Percentiles rank a stretch among this genome's conserved stretches.
Conservation (phyloP, 805 yeast species). For the Nakazawaea wyomingensis region DNA sequence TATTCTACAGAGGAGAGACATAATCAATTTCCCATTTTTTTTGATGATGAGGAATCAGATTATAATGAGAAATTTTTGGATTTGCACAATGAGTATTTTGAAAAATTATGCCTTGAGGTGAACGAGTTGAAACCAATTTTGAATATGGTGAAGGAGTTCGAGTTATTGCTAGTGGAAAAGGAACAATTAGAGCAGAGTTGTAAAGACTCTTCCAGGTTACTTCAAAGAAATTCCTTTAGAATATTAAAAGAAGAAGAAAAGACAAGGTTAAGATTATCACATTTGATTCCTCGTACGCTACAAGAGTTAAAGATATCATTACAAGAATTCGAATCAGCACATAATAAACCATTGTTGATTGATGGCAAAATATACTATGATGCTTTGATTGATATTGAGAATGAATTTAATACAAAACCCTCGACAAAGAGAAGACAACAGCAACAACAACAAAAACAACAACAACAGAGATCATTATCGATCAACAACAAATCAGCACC, state of each 20-base stretch:
- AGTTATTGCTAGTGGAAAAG: conserved; percentile 55
- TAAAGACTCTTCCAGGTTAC: conserved; percentile 73
- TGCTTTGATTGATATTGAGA: conserved; percentile 30
- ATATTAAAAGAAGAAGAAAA: conserved; percentile 78
- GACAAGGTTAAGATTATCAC: conserved; percentile 60
- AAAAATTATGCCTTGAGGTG: conserved; percentile 42
- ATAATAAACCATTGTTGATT: conserved; percentile 35
- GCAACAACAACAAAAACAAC: conserved; percentile 2
- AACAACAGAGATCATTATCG: conserved; percentile 5
- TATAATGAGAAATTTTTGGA: conserved; percentile 58
- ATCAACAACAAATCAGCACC: conserved; percentile 4
- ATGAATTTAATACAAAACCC: conserved; percentile 17
- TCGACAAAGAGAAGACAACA: conserved; percentile 22
- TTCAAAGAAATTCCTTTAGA: conserved; percentile 71
- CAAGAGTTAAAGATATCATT: conserved; percentile 44
- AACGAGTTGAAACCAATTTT: conserved; percentile 51
- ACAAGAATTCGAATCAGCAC: conserved; percentile 39
- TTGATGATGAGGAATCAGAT: conserved; percentile 28
- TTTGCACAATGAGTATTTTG: conserved; percentile 60
- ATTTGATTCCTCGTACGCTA: conserved; percentile 62
- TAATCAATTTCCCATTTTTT: conserved; percentile 38
- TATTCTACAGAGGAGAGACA: conserved; percentile 47
- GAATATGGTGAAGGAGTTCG: conserved; percentile 47
- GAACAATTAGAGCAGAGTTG: conserved; percentile 59
- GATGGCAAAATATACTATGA: conserved; percentile 46